These are phyloP conservation scores for Populus hybrid DNA, from an alignment of 441 rosid genomes.

Conservation along the genomic window DNA sequence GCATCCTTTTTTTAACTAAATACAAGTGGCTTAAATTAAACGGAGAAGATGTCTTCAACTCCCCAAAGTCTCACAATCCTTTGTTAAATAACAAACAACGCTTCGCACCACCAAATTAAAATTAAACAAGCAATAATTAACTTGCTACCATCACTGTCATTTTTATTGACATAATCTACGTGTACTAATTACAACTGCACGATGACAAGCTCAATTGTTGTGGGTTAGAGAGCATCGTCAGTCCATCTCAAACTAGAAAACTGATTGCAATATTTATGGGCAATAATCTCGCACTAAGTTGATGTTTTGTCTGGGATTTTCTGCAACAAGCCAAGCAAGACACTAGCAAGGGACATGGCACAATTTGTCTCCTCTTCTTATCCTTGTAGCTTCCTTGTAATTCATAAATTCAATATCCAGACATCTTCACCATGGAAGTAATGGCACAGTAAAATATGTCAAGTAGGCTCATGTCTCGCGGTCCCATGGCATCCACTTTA, in stretches of 20 bases:
- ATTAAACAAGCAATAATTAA: background rate
- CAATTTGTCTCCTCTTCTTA: background rate
- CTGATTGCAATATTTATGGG: background rate
- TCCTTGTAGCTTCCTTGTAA: background rate
- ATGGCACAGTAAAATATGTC: too few relatives aligned
- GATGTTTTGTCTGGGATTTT: background rate
- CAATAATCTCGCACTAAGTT: background rate
- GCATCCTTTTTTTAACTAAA: too few relatives aligned
- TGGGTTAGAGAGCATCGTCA: background rate
- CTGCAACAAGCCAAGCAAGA: background rate
- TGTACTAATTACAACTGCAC: background rate
- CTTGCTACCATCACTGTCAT: background rate
- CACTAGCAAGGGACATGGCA: background rate
- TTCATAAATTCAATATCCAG: background rate
- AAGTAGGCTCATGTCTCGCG: too few relatives aligned
- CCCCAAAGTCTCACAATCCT: too few relatives aligned
- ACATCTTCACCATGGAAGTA: background rate
- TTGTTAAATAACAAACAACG: background rate
- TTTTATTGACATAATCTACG: background rate
- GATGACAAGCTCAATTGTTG: background rate
- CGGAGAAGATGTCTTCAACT: too few relatives aligned
- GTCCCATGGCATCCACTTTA: too few relatives aligned
- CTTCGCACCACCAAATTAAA: background rate
- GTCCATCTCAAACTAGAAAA: conserved; percentile 7
- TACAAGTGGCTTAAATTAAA: too few relatives aligned